Evolutionary conservation across 257 asterid species (phyloP), one percentile per base, ranked within the genome.

Genomic region (Solanum tacnaense): DNA sequence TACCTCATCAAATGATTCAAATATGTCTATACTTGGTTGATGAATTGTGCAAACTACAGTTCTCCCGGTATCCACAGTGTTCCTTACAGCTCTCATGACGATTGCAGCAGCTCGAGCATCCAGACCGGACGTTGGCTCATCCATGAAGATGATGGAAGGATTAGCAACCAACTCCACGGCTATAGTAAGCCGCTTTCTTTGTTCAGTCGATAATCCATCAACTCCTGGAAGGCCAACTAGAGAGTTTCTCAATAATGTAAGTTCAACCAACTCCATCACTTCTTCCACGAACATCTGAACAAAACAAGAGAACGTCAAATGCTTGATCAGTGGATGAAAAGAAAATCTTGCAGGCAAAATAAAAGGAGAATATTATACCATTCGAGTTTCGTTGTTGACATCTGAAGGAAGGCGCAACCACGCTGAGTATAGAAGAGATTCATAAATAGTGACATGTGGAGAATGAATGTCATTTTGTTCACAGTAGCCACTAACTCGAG

Each of bases 81-180:
- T 94, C 88, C 97, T 87, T 39, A 94, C 96, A 39, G 97, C 94
- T 18, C 96, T 92, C 97, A 94, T 94, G 52, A 94, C 95, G 58
- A 94, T 93, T 27, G 97, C 97, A 46, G 97, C 96, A 73, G 97
- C 95, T 87, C 97, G 89, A 84, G 97, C 97, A 67, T 94, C 97
- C 62, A 94, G 89, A 44, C 97, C 96, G 3, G 97, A 92, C 6
- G 97, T 94, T 27, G 97, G 97, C 29, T 94, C 97, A 60, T 93
- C 97, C 97, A 94, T 94, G 94, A 94, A 94, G 87, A 94, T 94
- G 83, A 94, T 93, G 4, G 95, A 94, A 31, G 97, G 97, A 84
- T 94, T 94, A 41, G 96, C 94, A 65, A 94, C 96, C 23, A 94
- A 87, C 84, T 94, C 96, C 10, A 94, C 96, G 3, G 97, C 95